A percentile compares a stretch with the other conserved stretches of the same genome.
These are phyloP conservation scores for Coccomyxa sp. DNA, from an alignment of 139 green algal species.

Conservation along the genomic window DNA sequence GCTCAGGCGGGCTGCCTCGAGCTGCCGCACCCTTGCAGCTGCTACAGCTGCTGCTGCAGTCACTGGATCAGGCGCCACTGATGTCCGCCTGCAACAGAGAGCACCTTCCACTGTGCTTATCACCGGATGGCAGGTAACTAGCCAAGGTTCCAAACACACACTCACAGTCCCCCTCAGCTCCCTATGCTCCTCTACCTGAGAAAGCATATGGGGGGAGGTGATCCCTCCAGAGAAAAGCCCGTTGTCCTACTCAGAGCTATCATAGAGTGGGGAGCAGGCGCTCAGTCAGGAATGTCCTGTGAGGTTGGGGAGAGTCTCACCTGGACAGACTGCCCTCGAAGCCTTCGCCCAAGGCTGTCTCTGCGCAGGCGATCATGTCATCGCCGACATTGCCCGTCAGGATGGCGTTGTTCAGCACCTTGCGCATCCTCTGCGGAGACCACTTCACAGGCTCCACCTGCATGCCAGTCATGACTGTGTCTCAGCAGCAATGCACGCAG, in stretches of 20 bases:
- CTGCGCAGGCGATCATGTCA: conserved; percentile 13
- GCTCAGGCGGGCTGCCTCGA: neutral
- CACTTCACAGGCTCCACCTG: conserved; percentile 37
- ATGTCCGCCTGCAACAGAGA: neutral
- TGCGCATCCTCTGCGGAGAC: conserved; percentile 19
- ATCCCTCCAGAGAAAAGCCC: no score
- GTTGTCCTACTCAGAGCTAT: neutral
- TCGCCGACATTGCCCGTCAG: conserved; percentile 2
- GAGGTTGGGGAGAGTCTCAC: neutral
- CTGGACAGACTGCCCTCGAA: conserved; percentile 23
- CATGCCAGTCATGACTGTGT: neutral
- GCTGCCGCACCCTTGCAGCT: neutral
- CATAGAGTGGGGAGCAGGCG: neutral
- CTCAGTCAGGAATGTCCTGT: neutral
- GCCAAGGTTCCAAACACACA: no score
- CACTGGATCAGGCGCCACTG: neutral
- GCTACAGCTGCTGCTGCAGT: neutral
- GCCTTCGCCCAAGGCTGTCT: conserved; percentile 11
- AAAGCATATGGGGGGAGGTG: neutral
- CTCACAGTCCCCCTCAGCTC: neutral
- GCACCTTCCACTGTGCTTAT: no score
- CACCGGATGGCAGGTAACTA: no score
- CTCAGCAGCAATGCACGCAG: neutral
- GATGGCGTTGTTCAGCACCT: conserved; percentile 40
- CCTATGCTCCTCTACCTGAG: neutral